Evolutionary conservation across 2,329 filamentous ascomycete genomes (phyloP), one percentile per base, ranked within the genome.

Genomic region (Colletotrichum plurivorum): DNA sequence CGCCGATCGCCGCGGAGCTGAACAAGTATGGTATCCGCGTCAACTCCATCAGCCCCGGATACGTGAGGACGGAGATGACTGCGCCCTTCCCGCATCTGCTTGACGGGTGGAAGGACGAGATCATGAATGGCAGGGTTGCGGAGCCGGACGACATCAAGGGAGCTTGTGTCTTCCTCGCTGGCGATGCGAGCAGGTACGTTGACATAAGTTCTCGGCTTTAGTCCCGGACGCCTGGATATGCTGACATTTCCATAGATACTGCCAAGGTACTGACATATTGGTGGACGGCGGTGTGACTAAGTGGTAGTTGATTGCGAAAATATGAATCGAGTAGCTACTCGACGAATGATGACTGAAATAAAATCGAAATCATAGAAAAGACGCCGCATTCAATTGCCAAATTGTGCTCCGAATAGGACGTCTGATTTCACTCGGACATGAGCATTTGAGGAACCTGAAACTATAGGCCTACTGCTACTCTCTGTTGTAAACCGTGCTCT

Each of bases 71-170:
- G 3, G 70, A 71, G 49, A 69, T 70, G 48, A 77, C 75, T 2
- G 75, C 79, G 8, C 73, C 76, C 43, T 86, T 85, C 56, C 80
- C 83, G 4, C 78, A 86, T 72, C 77, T 86, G 2, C 71, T 85
- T 0, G 84, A 85, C 54, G 76, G 78, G 5, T 86, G 84, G 84
- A 84, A 85, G 70, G 77, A 81, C 5, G 83, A 85, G 68, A 82
- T 83, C 9, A 86, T 86, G 83, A 84, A 82, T 41, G 76, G 79
- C 6, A 75, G 82, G 1, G 80, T 86, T 13, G 83, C 83, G 2
- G 79, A 84, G 72, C 84, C 84, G 0, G 82, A 87, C 65, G 84
- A 87, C 59, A 84, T 87, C 36, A 82, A 81, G 73, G 84, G 84
- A 12, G 83, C 81, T 0, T 84, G 82, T 72, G 80, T 85, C 1